Base-by-base conservation (phyloP, 495 filamentous ascomycete species). In the Aspergillus panamensis region DNA sequence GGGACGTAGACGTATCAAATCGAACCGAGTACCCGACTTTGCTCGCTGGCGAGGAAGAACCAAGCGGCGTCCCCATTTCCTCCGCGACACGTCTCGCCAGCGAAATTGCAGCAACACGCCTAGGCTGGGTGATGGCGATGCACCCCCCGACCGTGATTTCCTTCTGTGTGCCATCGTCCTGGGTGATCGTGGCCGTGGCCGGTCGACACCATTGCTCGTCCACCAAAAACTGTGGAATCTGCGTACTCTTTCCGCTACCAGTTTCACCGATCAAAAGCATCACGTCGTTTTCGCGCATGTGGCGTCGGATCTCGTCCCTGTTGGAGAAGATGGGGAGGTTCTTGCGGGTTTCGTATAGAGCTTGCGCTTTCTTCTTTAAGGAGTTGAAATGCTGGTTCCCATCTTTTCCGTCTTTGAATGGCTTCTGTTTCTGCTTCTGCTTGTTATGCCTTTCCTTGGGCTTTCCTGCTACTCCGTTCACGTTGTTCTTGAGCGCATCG, bases 231-330 rank as follows among this genome's bases (percentile, higher is more conserved):
- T 97, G 95, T 0, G 92, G 93, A 10, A 96, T 87, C 69, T 99
- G 95, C 0, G 95, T 99, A 77, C 87, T 92, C 74, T 99, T 99
- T 65, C 95, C 95, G 35, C 88, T 92, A 69, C 95, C 95, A 1
- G 95, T 99, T 65, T 96, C 92, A 72, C 95, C 95, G 20, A 93
- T 85, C 30, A 99, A 75, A 0, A 99, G 76, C 53, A 97, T 78
- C 20, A 96, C 82, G 68, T 97, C 83, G 43, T 88, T 84, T 8
- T 85, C 69, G 13, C 75, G 77, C 17, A 97, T 71, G 5, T 78
- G 75, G 29, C 77, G 64, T 3, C 86, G 84, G 51, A 98, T 92
- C 25, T 86, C 81, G 25, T 84, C 74, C 52, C 82, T 85, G 57
- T 89, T 80, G 1, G 76, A 66, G 83, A 91, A 96, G 49, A 98